A percentile compares a stretch with the other conserved stretches of the same genome.
These are phyloP conservation scores for Tricholoma saponaceum DNA, from an alignment of 768 basidiomycete genomes.

Conservation along the genomic window DNA sequence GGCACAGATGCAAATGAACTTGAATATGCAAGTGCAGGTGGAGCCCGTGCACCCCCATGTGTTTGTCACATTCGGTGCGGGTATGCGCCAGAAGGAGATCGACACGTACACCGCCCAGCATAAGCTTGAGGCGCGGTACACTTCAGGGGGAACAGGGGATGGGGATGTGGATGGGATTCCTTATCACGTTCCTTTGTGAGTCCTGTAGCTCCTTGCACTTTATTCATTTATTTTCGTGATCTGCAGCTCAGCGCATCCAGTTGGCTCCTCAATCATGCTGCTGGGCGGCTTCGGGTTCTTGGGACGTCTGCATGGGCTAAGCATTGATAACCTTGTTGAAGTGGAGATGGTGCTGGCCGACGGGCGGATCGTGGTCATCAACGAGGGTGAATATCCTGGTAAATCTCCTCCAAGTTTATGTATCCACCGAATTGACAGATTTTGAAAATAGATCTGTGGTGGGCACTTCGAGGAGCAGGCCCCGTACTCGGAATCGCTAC, in stretches of 20 bases:
- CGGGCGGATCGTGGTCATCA: slow-evolving; percentile 78
- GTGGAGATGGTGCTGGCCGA: slow-evolving; percentile 91
- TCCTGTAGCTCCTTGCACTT: slow-evolving; percentile 10
- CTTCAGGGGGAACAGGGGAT: slow-evolving; percentile 18
- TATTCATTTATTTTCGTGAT: slow-evolving; percentile 1
- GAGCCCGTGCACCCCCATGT: slow-evolving; percentile 66
- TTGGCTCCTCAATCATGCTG: slow-evolving; percentile 76
- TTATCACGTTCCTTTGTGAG: slow-evolving; percentile 79
- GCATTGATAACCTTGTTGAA: slow-evolving; percentile 87
- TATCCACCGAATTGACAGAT: background rate
- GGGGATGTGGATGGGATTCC: slow-evolving; percentile 56
- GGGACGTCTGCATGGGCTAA: slow-evolving; percentile 78
- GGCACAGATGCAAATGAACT: slow-evolving; percentile 15
- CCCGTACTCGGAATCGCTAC: slow-evolving; percentile 81
- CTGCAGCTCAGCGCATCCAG: slow-evolving; percentile 70
- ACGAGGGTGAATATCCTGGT: slow-evolving; percentile 70
- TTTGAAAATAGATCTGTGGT: slow-evolving; percentile 68
- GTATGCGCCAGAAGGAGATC: slow-evolving; percentile 79
- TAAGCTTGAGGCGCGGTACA: slow-evolving; percentile 56
- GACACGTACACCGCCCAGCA: slow-evolving; percentile 71
- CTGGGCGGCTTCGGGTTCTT: slow-evolving; percentile 89
- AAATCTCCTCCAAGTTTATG: slow-evolving; percentile 12
- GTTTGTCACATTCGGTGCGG: slow-evolving; percentile 85
- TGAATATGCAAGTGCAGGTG: slow-evolving; percentile 40
- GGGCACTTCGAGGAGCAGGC: slow-evolving; percentile 84